These are phyloP conservation scores for Heliosperma pusillum DNA, from an alignment of 148 eudicot species.

Conservation along the genomic window DNA sequence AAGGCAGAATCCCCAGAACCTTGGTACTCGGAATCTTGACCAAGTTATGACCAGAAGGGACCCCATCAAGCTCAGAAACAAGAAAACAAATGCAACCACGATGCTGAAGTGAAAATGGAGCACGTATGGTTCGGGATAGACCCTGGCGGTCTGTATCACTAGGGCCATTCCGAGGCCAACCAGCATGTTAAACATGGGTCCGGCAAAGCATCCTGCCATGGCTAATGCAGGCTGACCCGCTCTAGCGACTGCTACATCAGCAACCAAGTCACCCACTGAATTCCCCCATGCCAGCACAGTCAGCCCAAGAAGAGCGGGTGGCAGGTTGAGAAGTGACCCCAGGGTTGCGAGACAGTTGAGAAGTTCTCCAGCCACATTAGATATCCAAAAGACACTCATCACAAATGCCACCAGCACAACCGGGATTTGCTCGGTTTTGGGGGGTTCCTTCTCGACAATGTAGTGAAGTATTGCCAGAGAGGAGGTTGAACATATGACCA, in stretches of 20 bases:
- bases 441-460: slow-evolving; percentile 72
- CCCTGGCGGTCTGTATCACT: slow-evolving; percentile 65
- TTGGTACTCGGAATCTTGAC: slow-evolving; percentile 82
- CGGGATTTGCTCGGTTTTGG: slow-evolving; percentile 67
- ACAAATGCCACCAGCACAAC: slow-evolving; percentile 57
- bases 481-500: slow-evolving; percentile 57
- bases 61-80: slow-evolving; percentile 92
- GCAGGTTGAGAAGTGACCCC: slow-evolving; percentile 59
- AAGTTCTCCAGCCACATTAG: slow-evolving; percentile 81
- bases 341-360: slow-evolving; percentile 82
- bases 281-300: slow-evolving; percentile 97
- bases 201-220: slow-evolving; percentile 98
- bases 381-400: slow-evolving; percentile 98
- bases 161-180: slow-evolving; percentile 88
- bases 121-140: slow-evolving; percentile 73
- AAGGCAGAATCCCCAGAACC: slow-evolving; percentile 97
- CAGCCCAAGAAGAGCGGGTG: slow-evolving; percentile 79
- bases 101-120: slow-evolving; percentile 80
- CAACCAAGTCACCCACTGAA: slow-evolving; percentile 94
- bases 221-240: slow-evolving; percentile 98
- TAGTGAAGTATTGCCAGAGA: slow-evolving; percentile 73
- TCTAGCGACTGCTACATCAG: slow-evolving; percentile 93
- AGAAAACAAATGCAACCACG: slow-evolving; percentile 83
- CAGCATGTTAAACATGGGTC: slow-evolving; percentile 98
- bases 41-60: slow-evolving; percentile 76